A percentile compares a stretch with the other conserved stretches of the same genome.
phyloP scores from a whole-genome alignment of 1,284 basidiomycete species.

The Moesziomyces sp. region DNA sequence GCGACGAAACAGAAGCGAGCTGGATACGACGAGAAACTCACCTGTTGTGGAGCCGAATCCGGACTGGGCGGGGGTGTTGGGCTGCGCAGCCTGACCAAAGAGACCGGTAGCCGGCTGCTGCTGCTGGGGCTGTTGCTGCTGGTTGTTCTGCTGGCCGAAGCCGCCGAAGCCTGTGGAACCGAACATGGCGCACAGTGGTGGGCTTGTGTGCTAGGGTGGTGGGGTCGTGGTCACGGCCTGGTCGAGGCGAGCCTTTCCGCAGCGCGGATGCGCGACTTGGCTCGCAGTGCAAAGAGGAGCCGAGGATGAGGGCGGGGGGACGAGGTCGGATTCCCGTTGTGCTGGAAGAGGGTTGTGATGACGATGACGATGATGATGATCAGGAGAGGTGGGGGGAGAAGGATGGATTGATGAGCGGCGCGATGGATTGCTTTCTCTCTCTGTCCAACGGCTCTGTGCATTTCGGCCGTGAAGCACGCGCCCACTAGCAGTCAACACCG shows the following conservation, averaged over 20 bases:
- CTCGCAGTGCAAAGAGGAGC: neutral
- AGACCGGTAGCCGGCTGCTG: constrained; percentile 63
- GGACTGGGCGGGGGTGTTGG: constrained; percentile 59
- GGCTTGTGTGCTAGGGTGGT: neutral
- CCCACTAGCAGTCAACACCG: too few species aligned
- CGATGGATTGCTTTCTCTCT: too few species aligned
- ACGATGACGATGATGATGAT: neutral
- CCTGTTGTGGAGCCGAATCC: constrained; percentile 43
- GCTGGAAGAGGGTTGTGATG: neutral
- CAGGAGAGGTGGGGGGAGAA: neutral
- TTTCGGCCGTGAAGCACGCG: too few species aligned
- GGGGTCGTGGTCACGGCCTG: too few species aligned
- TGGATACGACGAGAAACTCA: constrained; percentile 8
- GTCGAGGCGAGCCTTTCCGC: too few species aligned
- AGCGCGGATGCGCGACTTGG: too few species aligned
- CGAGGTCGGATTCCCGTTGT: neutral
- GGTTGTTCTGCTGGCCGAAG: constrained; percentile 62
- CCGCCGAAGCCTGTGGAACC: constrained; percentile 56
- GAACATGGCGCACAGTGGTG: constrained; percentile 39
- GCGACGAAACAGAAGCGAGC: neutral
- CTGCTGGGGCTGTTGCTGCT: constrained; percentile 60
- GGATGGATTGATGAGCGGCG: neutral
- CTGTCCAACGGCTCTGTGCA: too few species aligned
- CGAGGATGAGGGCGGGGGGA: neutral
- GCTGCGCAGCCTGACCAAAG: constrained; percentile 65